phyloP scores from a whole-genome alignment of 1,139 yeast species.

The Candida dubliniensis region DNA sequence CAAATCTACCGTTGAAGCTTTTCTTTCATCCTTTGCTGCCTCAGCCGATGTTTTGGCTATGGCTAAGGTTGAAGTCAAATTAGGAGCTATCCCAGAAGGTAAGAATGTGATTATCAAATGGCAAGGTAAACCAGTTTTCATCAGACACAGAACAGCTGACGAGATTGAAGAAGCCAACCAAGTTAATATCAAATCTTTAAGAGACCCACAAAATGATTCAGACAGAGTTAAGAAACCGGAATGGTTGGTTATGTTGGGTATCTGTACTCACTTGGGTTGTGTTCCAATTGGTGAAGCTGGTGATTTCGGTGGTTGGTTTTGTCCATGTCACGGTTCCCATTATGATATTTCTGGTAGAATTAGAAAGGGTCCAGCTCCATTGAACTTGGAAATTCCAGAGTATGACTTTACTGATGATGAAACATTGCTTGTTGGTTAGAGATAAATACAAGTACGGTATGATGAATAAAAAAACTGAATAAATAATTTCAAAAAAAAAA shows the following conservation, averaged over 20 bases:
- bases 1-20: conserved; percentile 95
- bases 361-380: conserved; percentile 99
- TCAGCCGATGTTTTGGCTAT: conserved; percentile 98
- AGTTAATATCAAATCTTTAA: conserved; percentile 70
- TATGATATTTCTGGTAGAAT: conserved; percentile 99
- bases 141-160: conserved; percentile 94
- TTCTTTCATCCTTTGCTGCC: conserved; percentile 91
- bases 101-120: conserved; percentile 97
- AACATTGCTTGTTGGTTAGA: conserved; percentile 70
- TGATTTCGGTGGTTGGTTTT: conserved; percentile 99
- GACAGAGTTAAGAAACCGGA: conserved; percentile 97
- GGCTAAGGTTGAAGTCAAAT: conserved; percentile 98
- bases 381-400: conserved; percentile 94
- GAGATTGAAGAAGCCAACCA: conserved; percentile 94
- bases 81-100: conserved; percentile 94
- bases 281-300: conserved; percentile 99
- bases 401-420: conserved; percentile 80
- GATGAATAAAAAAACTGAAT: background rate
- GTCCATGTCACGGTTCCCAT: conserved; percentile 99
- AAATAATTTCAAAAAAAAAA: conserved; percentile 2
- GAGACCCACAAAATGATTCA: conserved; percentile 93
- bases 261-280: conserved; percentile 99
- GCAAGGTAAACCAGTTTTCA: conserved; percentile 99
- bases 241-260: conserved; percentile 99
- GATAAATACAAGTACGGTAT: background rate